Evolutionary conservation across 257 asterid species (phyloP), one percentile per base, ranked within the genome.

Genomic region (Solanum rostratum): DNA sequence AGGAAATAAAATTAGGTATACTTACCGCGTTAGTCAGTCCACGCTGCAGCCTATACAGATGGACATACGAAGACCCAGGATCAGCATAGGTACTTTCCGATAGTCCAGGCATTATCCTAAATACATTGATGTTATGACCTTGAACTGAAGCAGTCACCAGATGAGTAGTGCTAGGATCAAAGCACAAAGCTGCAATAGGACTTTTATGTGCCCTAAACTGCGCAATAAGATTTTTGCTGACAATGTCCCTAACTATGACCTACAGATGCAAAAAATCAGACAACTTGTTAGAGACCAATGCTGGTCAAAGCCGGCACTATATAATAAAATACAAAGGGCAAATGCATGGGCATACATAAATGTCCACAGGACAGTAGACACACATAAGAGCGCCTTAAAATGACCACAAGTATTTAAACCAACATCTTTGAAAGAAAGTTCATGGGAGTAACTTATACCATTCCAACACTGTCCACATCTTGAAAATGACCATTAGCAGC

Each of bases 121-220:
- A 96, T 83, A 96, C 98, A 89, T 87, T 96, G 59, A 96, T 92
- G 85, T 93, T 96, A 88, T 96, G 99, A 66, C 99, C 99, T 83
- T 92, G 97, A 87, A 93, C 91, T 14, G 99, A 96, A 86, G 98
- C 98, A 0, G 98, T 93, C 85, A 96, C 98, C 90, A 94, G 59
- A 86, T 89, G 90, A 18, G 84, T 90, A 49, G 92, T 91, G 84
- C 88, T 87, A 16, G 90, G 91, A 85, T 90, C 93, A 84, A 90
- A 90, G 87, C 93, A 89, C 70, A 90, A 74, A 14, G 93, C 86
- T 62, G 92, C 85, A 83, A 90, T 90, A 87, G 99, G 97, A 87
- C 97, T 91, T 83, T 92, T 93, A 81, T 96, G 99, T 12, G 99
- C 98, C 89, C 93, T 91, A 87, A 96, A 96, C 87, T 96, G 99